Base-by-base conservation (phyloP, 2,329 filamentous ascomycete genomes). In the Aspergillus pseudoterreus region DNA sequence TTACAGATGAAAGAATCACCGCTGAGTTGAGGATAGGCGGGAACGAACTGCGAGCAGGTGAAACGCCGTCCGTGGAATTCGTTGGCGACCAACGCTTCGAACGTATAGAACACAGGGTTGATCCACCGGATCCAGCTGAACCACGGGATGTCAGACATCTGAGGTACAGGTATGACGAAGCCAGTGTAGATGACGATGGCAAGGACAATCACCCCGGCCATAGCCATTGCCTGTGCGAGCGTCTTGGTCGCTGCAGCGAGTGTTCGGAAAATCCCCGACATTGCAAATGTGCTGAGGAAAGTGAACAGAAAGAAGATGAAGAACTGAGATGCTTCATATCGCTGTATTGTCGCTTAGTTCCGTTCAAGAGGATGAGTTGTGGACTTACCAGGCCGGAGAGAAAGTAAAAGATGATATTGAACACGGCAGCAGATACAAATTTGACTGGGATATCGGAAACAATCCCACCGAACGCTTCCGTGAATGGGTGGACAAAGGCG, bases 371-470 rank as follows among this genome's bases (percentile, higher is more conserved):
- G 14, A 19, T 9, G 14, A 11, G 17, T 11, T 21, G n/a, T 10
- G 11, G 17, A 57, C 63, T 47, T 61, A 68, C 65, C 46, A 96
- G 74, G 53, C 91, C 88, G 1, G 88, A 87, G 80, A 96, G 84
- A 70, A 96, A 96, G 74, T 96, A 96, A 6, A 96, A 74, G 1
- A 84, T 80, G 22, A 92, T 53, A 68, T 96, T 95, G 78, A 95
- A 95, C 1, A 83, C 71, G 52, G 92, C 80, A 1, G 83, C 75
- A 58, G 90, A 91, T 17, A 74, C 45, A 17, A 96, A 74, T 69
- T 94, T 96, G 71, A 91, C 89, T 0, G 92, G 92, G 71, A 96
- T 74, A 63, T 96, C 92, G 51, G 84, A 86, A 19, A 96, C 73
- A 82, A 96, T 92, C 4, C 89, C 92, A 0, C 88, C 85, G 51